Conservation (phyloP, 2,329 filamentous ascomycete genomes). For the Botrytis cinerea region DNA sequence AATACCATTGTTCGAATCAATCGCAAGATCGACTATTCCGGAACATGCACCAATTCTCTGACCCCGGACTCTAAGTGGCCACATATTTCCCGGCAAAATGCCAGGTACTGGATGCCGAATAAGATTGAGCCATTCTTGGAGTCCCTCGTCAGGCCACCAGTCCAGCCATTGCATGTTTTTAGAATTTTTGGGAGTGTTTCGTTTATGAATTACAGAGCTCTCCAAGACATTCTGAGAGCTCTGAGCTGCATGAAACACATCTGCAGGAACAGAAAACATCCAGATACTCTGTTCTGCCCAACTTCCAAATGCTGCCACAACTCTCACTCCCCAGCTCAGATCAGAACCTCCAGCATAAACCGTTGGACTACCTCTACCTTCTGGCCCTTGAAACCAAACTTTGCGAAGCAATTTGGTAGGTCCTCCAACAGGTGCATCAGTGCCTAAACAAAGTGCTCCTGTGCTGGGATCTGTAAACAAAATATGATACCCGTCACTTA, state of each 20-base stretch:
- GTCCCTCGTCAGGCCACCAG: constrained; percentile 45
- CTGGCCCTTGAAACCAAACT: constrained; percentile 51
- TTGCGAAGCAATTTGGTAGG: constrained; percentile 60
- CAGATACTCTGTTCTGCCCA: constrained; percentile 49
- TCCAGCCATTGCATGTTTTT: constrained; percentile 40
- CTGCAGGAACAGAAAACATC: constrained; percentile 61
- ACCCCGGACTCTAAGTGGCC: constrained; percentile 53
- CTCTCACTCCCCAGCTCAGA: constrained; percentile 56
- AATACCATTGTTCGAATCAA: constrained; percentile 49
- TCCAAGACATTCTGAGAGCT: constrained; percentile 25
- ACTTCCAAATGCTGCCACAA: constrained; percentile 58
- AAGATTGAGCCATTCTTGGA: constrained; percentile 43
- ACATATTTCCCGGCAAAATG: constrained; percentile 40
- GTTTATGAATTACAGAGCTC: constrained; percentile 26
- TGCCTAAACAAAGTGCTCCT: constrained; percentile 59
- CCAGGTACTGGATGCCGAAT: constrained; percentile 31
- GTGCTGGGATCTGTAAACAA: constrained; percentile 63
- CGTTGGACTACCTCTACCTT: constrained; percentile 46
- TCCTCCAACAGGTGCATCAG: constrained; percentile 57
- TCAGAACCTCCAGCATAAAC: constrained; percentile 60
- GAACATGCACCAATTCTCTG: constrained; percentile 50
- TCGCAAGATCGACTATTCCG: constrained; percentile 52
- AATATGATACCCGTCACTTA: constrained; percentile 66
- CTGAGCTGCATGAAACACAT: constrained; percentile 50
- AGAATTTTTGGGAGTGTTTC: constrained; percentile 15